Percentiles rank a stretch among this genome's conserved stretches.
phyloP scores from a whole-genome alignment of 73 alveolate species.

The Blepharisma japonicum region DNA sequence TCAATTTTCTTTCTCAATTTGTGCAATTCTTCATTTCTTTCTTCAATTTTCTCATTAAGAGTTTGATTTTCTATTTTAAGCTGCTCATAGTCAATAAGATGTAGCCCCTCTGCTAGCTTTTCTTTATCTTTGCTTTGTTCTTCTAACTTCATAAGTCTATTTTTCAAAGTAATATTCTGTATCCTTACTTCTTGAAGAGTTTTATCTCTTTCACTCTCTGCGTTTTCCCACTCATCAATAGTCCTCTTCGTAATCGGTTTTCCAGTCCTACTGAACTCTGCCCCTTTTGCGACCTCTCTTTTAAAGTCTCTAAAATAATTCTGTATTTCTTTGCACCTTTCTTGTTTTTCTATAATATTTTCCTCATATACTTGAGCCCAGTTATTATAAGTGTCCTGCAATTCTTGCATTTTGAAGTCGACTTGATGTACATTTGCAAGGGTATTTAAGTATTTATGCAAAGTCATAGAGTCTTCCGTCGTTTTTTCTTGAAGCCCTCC shows the following conservation, averaged over 20 bases:
- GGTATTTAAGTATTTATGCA: conserved; percentile 85
- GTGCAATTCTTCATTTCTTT: conserved; percentile 94
- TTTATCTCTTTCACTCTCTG: conserved; percentile 58
- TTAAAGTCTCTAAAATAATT: conserved; percentile 87
- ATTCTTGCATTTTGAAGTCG: conserved; percentile 82
- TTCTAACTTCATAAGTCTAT: conserved; percentile 79
- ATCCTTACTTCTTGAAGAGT: conserved; percentile 66
- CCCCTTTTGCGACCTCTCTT: conserved; percentile 90
- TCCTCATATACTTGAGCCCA: conserved; percentile 83
- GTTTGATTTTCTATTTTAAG: conserved; percentile 93
- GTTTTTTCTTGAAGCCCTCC: conserved; percentile 64
- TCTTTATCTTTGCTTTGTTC: conserved; percentile 94
- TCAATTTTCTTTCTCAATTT: conserved; percentile 89
- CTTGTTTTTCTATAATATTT: conserved; percentile 80
- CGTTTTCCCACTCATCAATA: conserved; percentile 64
- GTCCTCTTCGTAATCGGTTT: conserved; percentile 61
- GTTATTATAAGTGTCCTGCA: conserved; percentile 79
- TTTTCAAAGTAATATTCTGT: conserved; percentile 78
- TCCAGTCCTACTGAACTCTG: conserved; percentile 88
- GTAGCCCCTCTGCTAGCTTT: conserved; percentile 95
- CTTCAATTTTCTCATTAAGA: conserved; percentile 95
- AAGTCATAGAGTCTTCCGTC: conserved; percentile 75
- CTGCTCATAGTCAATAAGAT: conserved; percentile 94
- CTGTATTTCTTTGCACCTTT: conserved; percentile 92
- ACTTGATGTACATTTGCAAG: conserved; percentile 90